Base-by-base conservation (phyloP, 1,284 basidiomycete genomes). In the Chondrostereum purpureum region DNA sequence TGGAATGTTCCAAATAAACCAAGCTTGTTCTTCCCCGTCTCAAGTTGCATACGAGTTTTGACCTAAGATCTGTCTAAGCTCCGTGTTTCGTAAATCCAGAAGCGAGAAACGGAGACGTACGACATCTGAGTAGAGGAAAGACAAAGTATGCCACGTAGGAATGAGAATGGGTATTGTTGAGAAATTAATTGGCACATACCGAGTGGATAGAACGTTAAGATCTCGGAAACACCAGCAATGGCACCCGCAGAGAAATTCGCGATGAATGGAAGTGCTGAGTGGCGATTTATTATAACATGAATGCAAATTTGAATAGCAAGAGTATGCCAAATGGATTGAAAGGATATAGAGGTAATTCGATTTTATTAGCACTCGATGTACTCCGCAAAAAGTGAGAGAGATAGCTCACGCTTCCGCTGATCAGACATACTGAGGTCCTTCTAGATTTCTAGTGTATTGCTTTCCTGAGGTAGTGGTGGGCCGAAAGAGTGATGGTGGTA, bases 31-130 rank as follows among this genome's bases (percentile, higher is more conserved):
- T 89, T 91, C 13, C 87, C 88, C 4, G 83, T 88, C 63, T 92
- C 88, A 19, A 99, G 75, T 65, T 99, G 96, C 83, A 98, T 94
- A 23, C 95, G 88, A 10, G 95, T 99, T 73, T 99, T 99, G 65
- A 98, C 88, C 83, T 88, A 59, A 51, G 48, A 42, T 39, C 42
- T 35, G 44, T 40, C 27, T 37, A 22, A n/a, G 35, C 13, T 59
- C 56, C 46, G 62, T n/a, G n/a, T n/a, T n/a, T n/a, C n/a, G n/a
- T n/a, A n/a, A n/a, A n/a, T n/a, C n/a, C n/a, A n/a, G n/a, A n/a
- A n/a, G n/a, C n/a, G n/a, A n/a, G n/a, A n/a, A n/a, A n/a, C n/a
- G n/a, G 14, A 18, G 18, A 67, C 77, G 50, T 64, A 79, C 77
- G 49, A 79, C 77, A 77, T 79, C 77, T 79, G 49, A 10, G 49